These are phyloP conservation scores for Trichoderma parareesei DNA, from an alignment of 495 filamentous ascomycete species.

Conservation along the genomic window DNA sequence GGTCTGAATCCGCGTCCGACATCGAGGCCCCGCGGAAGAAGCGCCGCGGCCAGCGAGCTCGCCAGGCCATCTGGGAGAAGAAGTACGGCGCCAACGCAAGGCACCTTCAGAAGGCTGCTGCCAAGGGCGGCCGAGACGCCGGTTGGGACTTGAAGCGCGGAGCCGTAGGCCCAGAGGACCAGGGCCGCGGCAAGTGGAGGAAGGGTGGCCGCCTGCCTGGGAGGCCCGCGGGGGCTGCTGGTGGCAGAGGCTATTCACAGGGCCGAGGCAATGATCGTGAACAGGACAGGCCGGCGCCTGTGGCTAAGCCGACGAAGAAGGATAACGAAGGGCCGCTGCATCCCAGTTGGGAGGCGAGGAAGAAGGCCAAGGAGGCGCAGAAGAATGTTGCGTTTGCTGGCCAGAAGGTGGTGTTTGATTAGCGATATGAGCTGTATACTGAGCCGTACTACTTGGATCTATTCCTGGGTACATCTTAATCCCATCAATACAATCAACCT, in stretches of 20 bases:
- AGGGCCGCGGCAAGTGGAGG: slow-evolving; percentile 33
- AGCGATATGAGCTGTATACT: slow-evolving; percentile 16
- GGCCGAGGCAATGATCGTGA: slow-evolving; percentile 14
- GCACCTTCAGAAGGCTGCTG: slow-evolving; percentile 50
- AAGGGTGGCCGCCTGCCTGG: slow-evolving; percentile 19
- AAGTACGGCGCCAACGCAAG: slow-evolving; percentile 74
- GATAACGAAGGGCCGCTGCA: slow-evolving; percentile 64
- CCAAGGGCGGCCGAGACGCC: slow-evolving; percentile 31
- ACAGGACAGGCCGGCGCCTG: slow-evolving; percentile 12
- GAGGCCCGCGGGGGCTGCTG: slow-evolving; percentile 10
- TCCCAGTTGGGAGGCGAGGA: slow-evolving; percentile 89
- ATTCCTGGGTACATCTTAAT: not conserved
- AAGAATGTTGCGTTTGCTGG: slow-evolving; percentile 62
- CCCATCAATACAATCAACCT: not conserved
- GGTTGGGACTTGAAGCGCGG: slow-evolving; percentile 48
- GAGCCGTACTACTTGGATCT: not conserved
- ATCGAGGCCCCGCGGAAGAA: slow-evolving; percentile 49
- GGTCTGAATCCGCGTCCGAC: slow-evolving; percentile 60
- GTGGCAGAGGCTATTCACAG: slow-evolving; percentile 15
- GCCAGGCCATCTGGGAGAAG: slow-evolving; percentile 84
- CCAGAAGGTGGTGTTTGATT: slow-evolving; percentile 90
- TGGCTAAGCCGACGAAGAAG: slow-evolving; percentile 38
- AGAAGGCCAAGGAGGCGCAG: slow-evolving; percentile 70
- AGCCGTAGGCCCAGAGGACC: slow-evolving; percentile 28
- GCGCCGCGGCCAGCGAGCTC: slow-evolving; percentile 77